Evolutionary conservation across 305 asterid species (phyloP), one percentile per base, ranked within the genome.

Genomic region (Salvia sclarea): DNA sequence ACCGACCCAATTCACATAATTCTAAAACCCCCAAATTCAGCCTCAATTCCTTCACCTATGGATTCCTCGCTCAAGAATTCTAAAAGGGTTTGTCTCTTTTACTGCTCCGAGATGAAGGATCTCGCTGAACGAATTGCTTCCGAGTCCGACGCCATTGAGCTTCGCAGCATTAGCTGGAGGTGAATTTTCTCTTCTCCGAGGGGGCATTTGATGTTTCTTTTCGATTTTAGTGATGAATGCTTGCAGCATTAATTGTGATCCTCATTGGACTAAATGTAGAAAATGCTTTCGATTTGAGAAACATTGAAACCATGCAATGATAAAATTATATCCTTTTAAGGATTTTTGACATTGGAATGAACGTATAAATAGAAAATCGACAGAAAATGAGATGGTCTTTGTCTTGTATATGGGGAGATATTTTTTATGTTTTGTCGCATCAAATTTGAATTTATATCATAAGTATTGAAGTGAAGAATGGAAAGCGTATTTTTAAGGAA

Each of bases 131-230:
- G 99, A 33, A 86, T 94, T 16, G 98, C 98, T 13, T 72, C 92
- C 10, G 86, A 91, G 49, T 89, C 96, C 68, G 99, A 94, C 68
- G 81, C 90, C 65, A 85, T 94, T 80, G 98, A 94, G 82, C 97
- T 91, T 52, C 96, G 98, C 0, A 82, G 73, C 80, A 85, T 94
- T 64, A 86, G 68, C 63, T 94, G 99, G 99, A 88, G 96, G 99
- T 94, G 77, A 3, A 7, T 45, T 56, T 50, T 38, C 6, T 45
- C 11, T 25, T 1, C 64, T 22, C 38, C 0, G 13, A n/a, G 0
- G 11, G 13, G 35, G 57, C 7, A 13, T 22, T 31, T 47, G 6
- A 14, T 24, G 0, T 43, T 25, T 12, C 18, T 44, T 17, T 37
- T 14, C 48, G 11, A 24, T 10, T 47, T 44, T 28, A 4, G 3